phyloP scores from a whole-genome alignment of 352 stramenopile genomes.

The Globisporangium nagaii region DNA sequence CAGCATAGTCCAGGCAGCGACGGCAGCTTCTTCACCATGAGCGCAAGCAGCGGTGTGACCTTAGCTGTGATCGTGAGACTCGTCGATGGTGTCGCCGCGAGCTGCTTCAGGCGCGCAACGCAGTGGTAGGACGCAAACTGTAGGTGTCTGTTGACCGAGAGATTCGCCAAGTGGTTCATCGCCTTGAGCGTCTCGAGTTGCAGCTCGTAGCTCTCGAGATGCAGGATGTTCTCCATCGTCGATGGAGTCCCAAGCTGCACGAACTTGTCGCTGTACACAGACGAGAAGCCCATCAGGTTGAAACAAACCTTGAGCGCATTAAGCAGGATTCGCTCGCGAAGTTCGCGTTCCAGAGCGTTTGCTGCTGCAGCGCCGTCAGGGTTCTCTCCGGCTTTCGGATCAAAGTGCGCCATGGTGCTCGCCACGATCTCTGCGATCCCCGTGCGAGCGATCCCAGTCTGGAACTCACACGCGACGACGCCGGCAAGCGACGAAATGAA shows the following conservation, averaged over 20 bases:
- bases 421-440: slow-evolving; percentile 45
- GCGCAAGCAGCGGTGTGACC: slow-evolving; percentile 38
- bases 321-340: slow-evolving; percentile 20
- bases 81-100: slow-evolving; percentile 7
- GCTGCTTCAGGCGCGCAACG: slow-evolving; percentile 16
- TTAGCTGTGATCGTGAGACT: slow-evolving; percentile 24
- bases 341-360: slow-evolving; percentile 1
- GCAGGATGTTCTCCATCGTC: slow-evolving; percentile 40
- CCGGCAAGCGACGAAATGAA: slow-evolving; percentile 27
- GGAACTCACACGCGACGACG: slow-evolving; percentile 22
- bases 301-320: slow-evolving; percentile 33
- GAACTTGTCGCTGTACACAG: slow-evolving; percentile 26
- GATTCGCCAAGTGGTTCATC: slow-evolving; percentile 24
- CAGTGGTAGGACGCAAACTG: slow-evolving; percentile 23
- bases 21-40: slow-evolving; percentile 42
- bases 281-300: slow-evolving; percentile 38
- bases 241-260: slow-evolving; percentile 28
- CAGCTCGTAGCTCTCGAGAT: slow-evolving; percentile 33
- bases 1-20: slow-evolving; percentile 40
- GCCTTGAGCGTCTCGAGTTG: slow-evolving; percentile 27
- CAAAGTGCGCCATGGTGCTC: slow-evolving; percentile 24
- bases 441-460: slow-evolving; percentile 23
- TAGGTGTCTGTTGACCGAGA: slow-evolving; percentile 13
- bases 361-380: slow-evolving; percentile 4
- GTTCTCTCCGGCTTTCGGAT: not conserved